Base-by-base conservation (phyloP, 371 early-diverging fungal genomes). In the Mitosporidium daphniae region DNA sequence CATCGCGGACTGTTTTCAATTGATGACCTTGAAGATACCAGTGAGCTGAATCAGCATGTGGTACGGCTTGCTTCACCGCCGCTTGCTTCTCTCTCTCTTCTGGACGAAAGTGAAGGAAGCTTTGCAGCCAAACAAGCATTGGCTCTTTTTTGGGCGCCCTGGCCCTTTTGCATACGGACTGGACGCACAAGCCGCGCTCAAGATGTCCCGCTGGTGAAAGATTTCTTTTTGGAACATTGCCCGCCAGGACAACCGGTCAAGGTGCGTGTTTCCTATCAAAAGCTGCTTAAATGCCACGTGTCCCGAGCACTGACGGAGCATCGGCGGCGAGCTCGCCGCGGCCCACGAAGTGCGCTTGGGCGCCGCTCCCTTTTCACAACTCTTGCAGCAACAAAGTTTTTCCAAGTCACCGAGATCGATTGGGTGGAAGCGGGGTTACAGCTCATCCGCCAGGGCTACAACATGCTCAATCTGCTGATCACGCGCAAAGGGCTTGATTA, bases 371-470 rank as follows among this genome's bases (percentile, higher is more conserved):
- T 84, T 24, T 75, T 86, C 57, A 60, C 69, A 21, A 70, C 77
- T 42, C 56, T 86, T 23, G 66, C 67, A 37, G 60, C 72, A 1
- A 89, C 91, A 27, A 84, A 93, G 45, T 93, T 89, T 45, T 94
- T 89, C 61, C 82, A 84, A 42, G 57, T 60, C 2, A 84, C 94
- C 4, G 73, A 80, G 36, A 52, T 94, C 12, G 89, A 86, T 46
- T 97, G 95, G 94, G 74, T 84, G 15, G 94, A 93, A 50, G 82
- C 78, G 14, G 86, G 91, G 28, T 47, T 89, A 22, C 86, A 89
- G 44, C 69, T 93, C 11, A 69, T 78, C 35, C 59, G 74, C n/a
- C 89, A 86, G 47, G 93, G 91, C 27, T 72, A 78, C 48, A 84
- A 78, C 41, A 82, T 94, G 84, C 57, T 97, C 30, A 89, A 82